Conservation (phyloP, 345 rosid species). For the Noccaea bulbosa region DNA sequence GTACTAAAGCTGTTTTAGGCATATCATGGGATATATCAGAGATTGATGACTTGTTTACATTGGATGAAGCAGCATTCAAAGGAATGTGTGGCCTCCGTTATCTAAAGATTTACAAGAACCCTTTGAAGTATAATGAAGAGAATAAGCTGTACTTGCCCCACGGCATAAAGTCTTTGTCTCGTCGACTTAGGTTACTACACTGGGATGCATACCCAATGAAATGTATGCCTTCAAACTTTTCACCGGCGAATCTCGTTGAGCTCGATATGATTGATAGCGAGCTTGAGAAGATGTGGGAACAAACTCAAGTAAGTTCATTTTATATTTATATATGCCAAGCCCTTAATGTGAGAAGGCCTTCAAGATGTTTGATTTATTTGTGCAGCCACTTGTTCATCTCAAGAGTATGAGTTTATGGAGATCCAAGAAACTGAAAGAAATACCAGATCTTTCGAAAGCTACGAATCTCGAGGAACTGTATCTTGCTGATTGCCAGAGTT, state of each 20-base stretch:
- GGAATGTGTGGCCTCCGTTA: slow-evolving; percentile 4
- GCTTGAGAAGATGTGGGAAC: slow-evolving; percentile 17
- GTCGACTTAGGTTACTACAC: slow-evolving; percentile 3
- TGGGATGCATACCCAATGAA: slow-evolving; percentile 21
- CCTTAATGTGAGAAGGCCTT: background rate
- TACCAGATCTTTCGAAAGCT: slow-evolving; percentile 22
- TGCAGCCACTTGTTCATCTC: slow-evolving; percentile 6
- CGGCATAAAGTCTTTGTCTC: slow-evolving; percentile 10
- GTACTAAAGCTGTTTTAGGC: slow-evolving; percentile 20
- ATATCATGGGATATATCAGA: slow-evolving; percentile 23
- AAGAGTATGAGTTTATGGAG: slow-evolving; percentile 21
- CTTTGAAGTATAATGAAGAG: slow-evolving; percentile 1
- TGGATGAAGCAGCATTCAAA: slow-evolving; percentile 12
- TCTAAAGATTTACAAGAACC: slow-evolving; percentile 16
- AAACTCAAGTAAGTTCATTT: background rate
- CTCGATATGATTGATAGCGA: slow-evolving; percentile 7
- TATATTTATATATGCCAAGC: background rate
- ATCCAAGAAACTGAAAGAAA: slow-evolving; percentile 6
- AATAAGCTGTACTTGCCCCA: slow-evolving; percentile 9
- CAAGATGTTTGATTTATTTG: background rate
- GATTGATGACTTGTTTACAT: background rate
- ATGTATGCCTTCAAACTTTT: slow-evolving; percentile 4
- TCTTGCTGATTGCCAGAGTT: slow-evolving; percentile 18
- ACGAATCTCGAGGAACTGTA: slow-evolving; percentile 13
- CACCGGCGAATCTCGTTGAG: slow-evolving; percentile 11